Percentiles rank a stretch among this genome's conserved stretches.
Evolutionary conservation across 2,329 filamentous ascomycete species (phyloP).

Genomic region (Thielaviopsis populi): DNA sequence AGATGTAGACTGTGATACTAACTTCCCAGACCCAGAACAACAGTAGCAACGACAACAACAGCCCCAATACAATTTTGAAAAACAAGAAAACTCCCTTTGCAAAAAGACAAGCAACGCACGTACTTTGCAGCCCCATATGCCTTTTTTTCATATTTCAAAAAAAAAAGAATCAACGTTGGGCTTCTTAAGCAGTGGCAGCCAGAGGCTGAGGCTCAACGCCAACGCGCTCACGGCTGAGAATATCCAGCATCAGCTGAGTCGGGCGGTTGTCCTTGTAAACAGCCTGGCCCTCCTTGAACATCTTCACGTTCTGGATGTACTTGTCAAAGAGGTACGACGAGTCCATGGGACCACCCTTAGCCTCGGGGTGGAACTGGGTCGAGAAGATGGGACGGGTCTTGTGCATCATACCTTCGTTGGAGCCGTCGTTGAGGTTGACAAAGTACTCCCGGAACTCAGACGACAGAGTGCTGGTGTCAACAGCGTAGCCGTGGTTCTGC

Average conservation of each 20-base stretch:
- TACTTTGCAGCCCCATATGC: neutral
- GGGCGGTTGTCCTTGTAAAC: conserved; percentile 77
- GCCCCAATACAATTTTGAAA: neutral
- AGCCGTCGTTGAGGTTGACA: conserved; percentile 92
- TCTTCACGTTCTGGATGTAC: conserved; percentile 77
- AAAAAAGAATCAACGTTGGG: neutral
- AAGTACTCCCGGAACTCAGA: conserved; percentile 95
- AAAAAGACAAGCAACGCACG: conserved; percentile 6
- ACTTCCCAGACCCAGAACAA: neutral
- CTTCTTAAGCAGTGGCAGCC: conserved; percentile 31
- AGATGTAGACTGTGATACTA: conserved; percentile 3
- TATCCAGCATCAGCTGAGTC: conserved; percentile 73
- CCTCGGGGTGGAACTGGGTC: conserved; percentile 97
- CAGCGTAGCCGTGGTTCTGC: conserved; percentile 96
- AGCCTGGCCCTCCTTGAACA: conserved; percentile 73
- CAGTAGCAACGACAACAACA: conserved; percentile 6
- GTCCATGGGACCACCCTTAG: conserved; percentile 92
- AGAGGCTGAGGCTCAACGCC: conserved; percentile 60
- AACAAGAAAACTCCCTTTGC: neutral
- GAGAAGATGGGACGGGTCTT: conserved; percentile 92
- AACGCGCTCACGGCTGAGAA: conserved; percentile 86
- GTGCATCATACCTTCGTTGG: conserved; percentile 96
- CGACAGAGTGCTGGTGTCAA: conserved; percentile 70
- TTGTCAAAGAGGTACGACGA: conserved; percentile 92
- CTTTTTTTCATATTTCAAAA: neutral